These are phyloP conservation scores for Pichia manshurica DNA, from an alignment of 805 yeast genomes.

Conservation along the genomic window DNA sequence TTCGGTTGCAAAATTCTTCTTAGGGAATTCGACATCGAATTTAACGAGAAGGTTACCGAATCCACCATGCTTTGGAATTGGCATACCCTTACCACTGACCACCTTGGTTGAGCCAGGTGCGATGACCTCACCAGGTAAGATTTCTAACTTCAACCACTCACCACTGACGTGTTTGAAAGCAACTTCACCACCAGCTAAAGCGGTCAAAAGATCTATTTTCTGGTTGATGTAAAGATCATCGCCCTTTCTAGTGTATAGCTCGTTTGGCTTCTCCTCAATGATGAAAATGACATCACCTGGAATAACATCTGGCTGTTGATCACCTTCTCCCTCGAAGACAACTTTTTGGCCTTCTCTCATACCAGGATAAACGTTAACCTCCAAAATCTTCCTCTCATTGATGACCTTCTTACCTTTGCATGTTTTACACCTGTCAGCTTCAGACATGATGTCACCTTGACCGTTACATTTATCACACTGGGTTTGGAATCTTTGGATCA, in stretches of 20 bases:
- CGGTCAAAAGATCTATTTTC: constrained; percentile 86
- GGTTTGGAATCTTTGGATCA: constrained; percentile 96
- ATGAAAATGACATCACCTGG: constrained; percentile 97
- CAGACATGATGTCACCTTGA: constrained; percentile 79
- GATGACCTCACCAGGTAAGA: constrained; percentile 90
- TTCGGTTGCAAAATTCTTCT: constrained; percentile 63
- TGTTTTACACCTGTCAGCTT: constrained; percentile 79
- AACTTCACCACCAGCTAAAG: constrained; percentile 93
- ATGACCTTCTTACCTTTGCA: constrained; percentile 88
- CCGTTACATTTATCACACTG: constrained; percentile 91
- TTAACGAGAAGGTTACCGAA: constrained; percentile 81
- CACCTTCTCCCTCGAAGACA: constrained; percentile 93
- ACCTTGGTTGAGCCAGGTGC: constrained; percentile 79
- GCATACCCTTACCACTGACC: constrained; percentile 95
- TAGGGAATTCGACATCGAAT: constrained; percentile 88
- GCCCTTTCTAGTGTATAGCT: constrained; percentile 77
- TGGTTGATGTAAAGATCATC: constrained; percentile 81
- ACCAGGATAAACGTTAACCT: constrained; percentile 94
- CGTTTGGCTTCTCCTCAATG: constrained; percentile 85
- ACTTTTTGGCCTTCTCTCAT: constrained; percentile 92
- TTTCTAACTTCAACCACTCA: constrained; percentile 76
- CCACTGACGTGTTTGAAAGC: constrained; percentile 87
- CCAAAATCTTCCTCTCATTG: constrained; percentile 85
- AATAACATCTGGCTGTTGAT: constrained; percentile 88
- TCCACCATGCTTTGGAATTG: constrained; percentile 82